phyloP scores from a whole-genome alignment of 1,284 basidiomycete genomes.

The Malassezia equina region DNA sequence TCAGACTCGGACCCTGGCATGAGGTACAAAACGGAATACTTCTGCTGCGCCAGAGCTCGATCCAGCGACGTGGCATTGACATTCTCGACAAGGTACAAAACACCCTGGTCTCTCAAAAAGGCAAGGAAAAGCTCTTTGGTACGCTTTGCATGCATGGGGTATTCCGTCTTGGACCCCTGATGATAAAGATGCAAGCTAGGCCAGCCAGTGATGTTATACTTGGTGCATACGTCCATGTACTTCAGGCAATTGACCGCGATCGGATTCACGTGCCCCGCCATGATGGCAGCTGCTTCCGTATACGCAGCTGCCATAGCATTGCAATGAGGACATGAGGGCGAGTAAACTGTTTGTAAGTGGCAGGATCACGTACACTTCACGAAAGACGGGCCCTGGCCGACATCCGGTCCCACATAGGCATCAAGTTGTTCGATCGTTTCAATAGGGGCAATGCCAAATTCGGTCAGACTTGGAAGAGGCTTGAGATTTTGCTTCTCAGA shows the following conservation, averaged over 20 bases:
- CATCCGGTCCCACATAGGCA: conserved; percentile 25
- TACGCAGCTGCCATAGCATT: conserved; percentile 37
- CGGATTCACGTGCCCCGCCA: conserved; percentile 37
- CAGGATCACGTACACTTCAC: conserved; percentile 30
- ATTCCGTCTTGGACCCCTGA: conserved; percentile 29
- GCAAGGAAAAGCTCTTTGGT: conserved; percentile 32
- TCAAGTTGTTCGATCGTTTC: conserved; percentile 24
- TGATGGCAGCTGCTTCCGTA: conserved; percentile 23
- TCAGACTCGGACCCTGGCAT: conserved; percentile 1
- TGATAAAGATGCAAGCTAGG: conserved; percentile 36
- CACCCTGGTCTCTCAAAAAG: conserved; percentile 36
- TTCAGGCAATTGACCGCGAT: conserved; percentile 42
- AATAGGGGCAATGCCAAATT: conserved; percentile 26
- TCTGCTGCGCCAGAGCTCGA: neutral
- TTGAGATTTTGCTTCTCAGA: neutral
- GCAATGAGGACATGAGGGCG: conserved; percentile 47
- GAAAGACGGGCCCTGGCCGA: conserved; percentile 33
- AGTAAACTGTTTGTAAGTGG: conserved; percentile 21
- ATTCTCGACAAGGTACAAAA: conserved; percentile 20
- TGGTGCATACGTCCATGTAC: conserved; percentile 24
- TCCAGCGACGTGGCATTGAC: conserved; percentile 12
- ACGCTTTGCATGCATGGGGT: conserved; percentile 22
- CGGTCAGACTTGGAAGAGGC: conserved; percentile 18
- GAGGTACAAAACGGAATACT: neutral
- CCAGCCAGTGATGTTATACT: conserved; percentile 27